These are phyloP conservation scores for Sporothrix inflata DNA, from an alignment of 2,329 filamentous ascomycete genomes.

Conservation along the genomic window DNA sequence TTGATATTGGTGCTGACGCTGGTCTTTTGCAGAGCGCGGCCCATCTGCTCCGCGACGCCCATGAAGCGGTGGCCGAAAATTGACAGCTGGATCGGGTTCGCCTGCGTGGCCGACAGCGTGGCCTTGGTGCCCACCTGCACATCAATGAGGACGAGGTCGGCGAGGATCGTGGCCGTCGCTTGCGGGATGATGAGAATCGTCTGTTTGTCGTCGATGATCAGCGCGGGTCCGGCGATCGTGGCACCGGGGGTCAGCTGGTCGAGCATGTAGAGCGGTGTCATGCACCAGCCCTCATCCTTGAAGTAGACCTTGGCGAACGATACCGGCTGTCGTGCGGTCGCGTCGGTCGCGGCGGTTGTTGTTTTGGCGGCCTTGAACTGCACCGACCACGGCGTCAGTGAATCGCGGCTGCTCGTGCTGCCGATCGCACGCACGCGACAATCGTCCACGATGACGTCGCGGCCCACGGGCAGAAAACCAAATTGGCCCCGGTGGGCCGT, in stretches of 20 bases:
- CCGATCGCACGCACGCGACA: too few relatives aligned
- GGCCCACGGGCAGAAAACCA: too few relatives aligned
- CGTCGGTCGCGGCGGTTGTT: too few relatives aligned
- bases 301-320: constrained; percentile 68
- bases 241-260: constrained; percentile 71
- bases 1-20: constrained; percentile 81
- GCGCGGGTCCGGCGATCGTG: constrained; percentile 73
- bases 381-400: too few relatives aligned
- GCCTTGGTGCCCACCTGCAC: background rate
- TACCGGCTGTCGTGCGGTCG: too few relatives aligned
- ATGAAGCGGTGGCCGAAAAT: constrained; percentile 84
- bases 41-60: constrained; percentile 86
- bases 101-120: too few relatives aligned
- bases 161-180: constrained; percentile 74
- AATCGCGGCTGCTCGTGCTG: too few relatives aligned
- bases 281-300: constrained; percentile 65
- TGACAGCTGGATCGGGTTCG: constrained; percentile 58
- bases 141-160: constrained; percentile 70
- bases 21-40: constrained; percentile 76
- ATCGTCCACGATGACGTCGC: too few relatives aligned
- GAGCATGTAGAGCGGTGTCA: too few relatives aligned
- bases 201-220: constrained; percentile 84
- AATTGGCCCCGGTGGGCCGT: too few relatives aligned
- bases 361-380: too few relatives aligned
- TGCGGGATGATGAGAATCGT: constrained; percentile 82